Conservation (phyloP, 2,329 filamentous ascomycete genomes). For the Alternaria infectoria region DNA sequence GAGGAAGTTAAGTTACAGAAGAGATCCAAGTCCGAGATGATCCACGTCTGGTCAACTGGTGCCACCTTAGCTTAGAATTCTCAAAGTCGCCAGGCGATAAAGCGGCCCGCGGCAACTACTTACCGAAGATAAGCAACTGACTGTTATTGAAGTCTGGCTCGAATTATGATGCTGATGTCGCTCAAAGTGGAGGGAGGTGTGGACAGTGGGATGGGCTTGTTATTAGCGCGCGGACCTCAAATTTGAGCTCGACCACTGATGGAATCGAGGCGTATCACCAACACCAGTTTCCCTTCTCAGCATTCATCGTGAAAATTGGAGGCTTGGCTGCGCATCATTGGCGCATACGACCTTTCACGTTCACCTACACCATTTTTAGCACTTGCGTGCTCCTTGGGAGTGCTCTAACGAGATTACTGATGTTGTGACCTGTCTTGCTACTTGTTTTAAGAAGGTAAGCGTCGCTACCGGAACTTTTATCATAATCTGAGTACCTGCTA, state of each 20-base stretch:
- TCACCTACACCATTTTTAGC: neutral
- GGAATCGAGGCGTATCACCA: constrained; percentile 33
- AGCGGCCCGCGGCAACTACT: constrained; percentile 14
- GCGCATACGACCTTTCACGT: neutral
- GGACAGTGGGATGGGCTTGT: constrained; percentile 33
- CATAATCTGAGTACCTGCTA: neutral
- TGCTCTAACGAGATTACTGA: neutral
- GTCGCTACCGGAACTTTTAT: neutral
- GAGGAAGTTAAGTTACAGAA: constrained; percentile 28
- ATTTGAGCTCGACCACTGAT: constrained; percentile 48
- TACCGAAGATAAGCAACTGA: constrained; percentile 18
- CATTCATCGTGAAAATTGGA: neutral
- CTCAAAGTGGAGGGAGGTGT: constrained; percentile 15
- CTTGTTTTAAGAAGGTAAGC: neutral
- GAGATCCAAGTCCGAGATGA: constrained; percentile 41
- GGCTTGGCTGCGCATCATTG: neutral
- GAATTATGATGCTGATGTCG: constrained; percentile 25
- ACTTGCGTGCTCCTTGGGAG: neutral
- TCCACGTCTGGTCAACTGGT: constrained; percentile 36
- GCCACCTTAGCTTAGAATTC: constrained; percentile 35
- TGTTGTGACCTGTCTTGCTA: neutral
- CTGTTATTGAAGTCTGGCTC: constrained; percentile 12
- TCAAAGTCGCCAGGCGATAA: neutral
- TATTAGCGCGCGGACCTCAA: constrained; percentile 23
- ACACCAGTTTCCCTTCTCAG: constrained; percentile 21